Conservation (phyloP, 306 rosid species). For the Aeschynomene evenia region DNA sequence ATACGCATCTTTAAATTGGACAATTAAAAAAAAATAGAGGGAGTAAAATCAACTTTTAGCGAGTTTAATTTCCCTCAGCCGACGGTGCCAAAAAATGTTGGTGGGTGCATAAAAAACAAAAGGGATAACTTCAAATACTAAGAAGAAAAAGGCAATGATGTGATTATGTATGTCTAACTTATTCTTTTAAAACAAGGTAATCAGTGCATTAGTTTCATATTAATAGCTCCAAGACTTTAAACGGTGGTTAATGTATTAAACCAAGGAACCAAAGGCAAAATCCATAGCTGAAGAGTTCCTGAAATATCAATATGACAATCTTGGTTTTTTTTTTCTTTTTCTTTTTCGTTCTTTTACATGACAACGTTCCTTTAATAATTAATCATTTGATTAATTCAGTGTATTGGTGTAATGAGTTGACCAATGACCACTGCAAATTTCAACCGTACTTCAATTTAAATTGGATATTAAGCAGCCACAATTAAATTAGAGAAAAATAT, state of each 20-base stretch:
- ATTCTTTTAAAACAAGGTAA: neutral
- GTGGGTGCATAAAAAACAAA: neutral
- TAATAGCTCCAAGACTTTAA: neutral
- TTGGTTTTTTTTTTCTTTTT: no score
- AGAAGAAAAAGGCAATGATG: neutral
- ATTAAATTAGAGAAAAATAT: neutral
- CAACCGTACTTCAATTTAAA: no score
- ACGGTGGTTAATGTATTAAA: neutral
- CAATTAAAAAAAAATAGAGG: no score
- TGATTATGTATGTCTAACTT: neutral
- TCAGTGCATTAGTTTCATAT: neutral
- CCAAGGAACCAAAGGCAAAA: no score
- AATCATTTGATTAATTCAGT: no score
- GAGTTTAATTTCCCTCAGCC: neutral
- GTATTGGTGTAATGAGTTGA: neutral
- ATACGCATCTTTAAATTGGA: no score
- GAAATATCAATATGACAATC: no score
- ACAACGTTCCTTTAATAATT: no score
- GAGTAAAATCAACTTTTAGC: neutral
- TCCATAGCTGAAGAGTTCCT: no score
- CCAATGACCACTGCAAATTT: neutral
- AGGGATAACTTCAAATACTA: neutral
- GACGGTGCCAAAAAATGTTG: neutral
- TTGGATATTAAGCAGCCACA: no score
- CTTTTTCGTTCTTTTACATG: no score